Percentiles rank a stretch among this genome's conserved stretches.
phyloP scores from a whole-genome alignment of 345 rosid genomes.

The Ceriops decandra region DNA sequence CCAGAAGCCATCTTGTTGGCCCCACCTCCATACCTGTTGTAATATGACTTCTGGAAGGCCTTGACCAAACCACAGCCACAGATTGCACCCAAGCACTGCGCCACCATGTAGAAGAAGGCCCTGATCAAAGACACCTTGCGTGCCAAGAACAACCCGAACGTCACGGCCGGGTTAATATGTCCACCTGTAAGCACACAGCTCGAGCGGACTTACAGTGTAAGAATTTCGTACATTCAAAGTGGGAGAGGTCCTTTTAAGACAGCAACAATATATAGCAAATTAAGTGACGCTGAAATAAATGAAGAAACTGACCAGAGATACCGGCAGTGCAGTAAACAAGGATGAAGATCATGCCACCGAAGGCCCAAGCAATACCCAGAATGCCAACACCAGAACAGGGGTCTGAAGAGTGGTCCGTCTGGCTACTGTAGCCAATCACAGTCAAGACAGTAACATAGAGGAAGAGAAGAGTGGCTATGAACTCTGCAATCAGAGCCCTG shows the following conservation, averaged over 20 bases:
- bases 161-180: slow-evolving; percentile 64
- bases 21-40: slow-evolving; percentile 57
- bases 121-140: slow-evolving; percentile 51
- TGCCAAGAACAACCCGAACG: slow-evolving; percentile 48
- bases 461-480: slow-evolving; percentile 78
- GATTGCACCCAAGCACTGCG: slow-evolving; percentile 62
- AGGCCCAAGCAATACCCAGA: slow-evolving; percentile 93
- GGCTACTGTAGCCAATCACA: slow-evolving; percentile 73
- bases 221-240: too few species aligned
- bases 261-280: too few species aligned
- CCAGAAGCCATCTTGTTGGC: slow-evolving; percentile 45
- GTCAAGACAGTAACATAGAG: slow-evolving; percentile 68
- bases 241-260: too few species aligned
- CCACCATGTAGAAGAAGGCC: slow-evolving; percentile 48
- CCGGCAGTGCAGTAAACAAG: slow-evolving; percentile 96
- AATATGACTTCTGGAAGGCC: slow-evolving; percentile 53
- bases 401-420: slow-evolving; percentile 32
- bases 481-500: slow-evolving; percentile 76
- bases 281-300: background rate
- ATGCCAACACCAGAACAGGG: slow-evolving; percentile 77
- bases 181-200: slow-evolving; percentile 33
- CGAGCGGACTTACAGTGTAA: too few species aligned
- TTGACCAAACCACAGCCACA: slow-evolving; percentile 53
- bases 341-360: slow-evolving; percentile 93
- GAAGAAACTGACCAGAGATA: slow-evolving; percentile 55